Evolutionary conservation across 441 rosid genomes (phyloP).

Genomic region (Theobroma grandiflorum): DNA sequence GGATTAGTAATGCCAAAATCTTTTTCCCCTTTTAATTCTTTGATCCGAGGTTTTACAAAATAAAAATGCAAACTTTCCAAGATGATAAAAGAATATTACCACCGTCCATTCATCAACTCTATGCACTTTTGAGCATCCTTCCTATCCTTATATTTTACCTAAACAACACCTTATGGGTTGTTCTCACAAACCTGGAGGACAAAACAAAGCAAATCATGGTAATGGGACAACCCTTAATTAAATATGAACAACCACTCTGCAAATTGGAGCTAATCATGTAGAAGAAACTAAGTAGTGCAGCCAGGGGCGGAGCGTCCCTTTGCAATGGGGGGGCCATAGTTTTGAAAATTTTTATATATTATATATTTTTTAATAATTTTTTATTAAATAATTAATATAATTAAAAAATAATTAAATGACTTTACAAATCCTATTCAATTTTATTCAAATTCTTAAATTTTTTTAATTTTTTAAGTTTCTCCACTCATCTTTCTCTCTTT

Average conservation of each 20-base stretch:
- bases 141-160: constrained; percentile 85
- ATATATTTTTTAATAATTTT: too few relatives aligned
- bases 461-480: too few relatives aligned
- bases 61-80: not conserved
- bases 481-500: too few relatives aligned
- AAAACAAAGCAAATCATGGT: constrained; percentile 23
- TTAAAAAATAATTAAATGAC: too few relatives aligned
- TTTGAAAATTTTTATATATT: too few relatives aligned
- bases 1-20: not conserved
- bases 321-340: too few relatives aligned
- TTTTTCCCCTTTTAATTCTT: not conserved
- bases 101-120: constrained; percentile 91
- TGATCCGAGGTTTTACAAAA: not conserved
- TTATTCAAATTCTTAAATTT: too few relatives aligned
- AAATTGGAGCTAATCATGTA: not conserved
- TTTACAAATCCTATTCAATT: too few relatives aligned
- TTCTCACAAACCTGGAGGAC: constrained; percentile 80
- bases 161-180: constrained; percentile 92
- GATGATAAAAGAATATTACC: constrained; percentile 49
- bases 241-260: constrained; percentile 7
- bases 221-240: constrained; percentile 3
- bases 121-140: constrained; percentile 89
- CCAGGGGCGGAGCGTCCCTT: too few relatives aligned
- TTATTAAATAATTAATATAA: too few relatives aligned
- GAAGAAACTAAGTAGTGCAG: not conserved